These are phyloP conservation scores for Aspergillus nomiae DNA, from an alignment of 2,329 filamentous ascomycete genomes.

Conservation along the genomic window DNA sequence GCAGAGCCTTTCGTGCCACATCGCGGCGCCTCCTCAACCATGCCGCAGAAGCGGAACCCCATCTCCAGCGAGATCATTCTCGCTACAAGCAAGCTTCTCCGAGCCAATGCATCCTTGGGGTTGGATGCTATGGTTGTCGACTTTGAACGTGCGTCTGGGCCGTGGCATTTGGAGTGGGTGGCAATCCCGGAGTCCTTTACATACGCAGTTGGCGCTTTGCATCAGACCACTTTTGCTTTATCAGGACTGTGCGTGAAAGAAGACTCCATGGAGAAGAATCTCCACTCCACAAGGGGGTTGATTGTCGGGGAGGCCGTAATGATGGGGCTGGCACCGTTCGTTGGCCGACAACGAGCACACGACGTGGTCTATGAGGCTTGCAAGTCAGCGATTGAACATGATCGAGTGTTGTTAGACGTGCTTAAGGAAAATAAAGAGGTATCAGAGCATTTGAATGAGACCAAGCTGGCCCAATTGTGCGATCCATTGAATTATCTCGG, in stretches of 20 bases:
- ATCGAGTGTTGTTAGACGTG: slow-evolving; percentile 47
- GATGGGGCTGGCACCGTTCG: slow-evolving; percentile 58
- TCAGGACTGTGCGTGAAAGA: slow-evolving; percentile 55
- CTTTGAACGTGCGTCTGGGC: slow-evolving; percentile 60
- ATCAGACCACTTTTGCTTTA: slow-evolving; percentile 58
- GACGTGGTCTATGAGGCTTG: slow-evolving; percentile 61
- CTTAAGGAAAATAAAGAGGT: slow-evolving; percentile 44
- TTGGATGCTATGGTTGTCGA: slow-evolving; percentile 61
- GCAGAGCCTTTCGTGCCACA: slow-evolving; percentile 52
- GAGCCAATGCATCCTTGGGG: slow-evolving; percentile 54
- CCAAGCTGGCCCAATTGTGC: slow-evolving; percentile 45
- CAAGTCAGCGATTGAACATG: slow-evolving; percentile 50
- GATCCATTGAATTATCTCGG: slow-evolving; percentile 55
- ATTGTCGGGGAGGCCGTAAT: slow-evolving; percentile 64
- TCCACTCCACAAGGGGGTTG: slow-evolving; percentile 54
- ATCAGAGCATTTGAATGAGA: slow-evolving; percentile 45
- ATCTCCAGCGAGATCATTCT: slow-evolving; percentile 61
- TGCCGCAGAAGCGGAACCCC: slow-evolving; percentile 63
- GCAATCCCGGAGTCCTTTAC: slow-evolving; percentile 59
- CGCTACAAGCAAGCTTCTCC: slow-evolving; percentile 55
- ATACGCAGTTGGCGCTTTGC: slow-evolving; percentile 53
- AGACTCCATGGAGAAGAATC: slow-evolving; percentile 53
- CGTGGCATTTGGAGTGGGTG: slow-evolving; percentile 63
- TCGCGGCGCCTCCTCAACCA: slow-evolving; percentile 56
- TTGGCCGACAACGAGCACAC: slow-evolving; percentile 57